Evolutionary conservation across 208 protist species (phyloP), one percentile per base, ranked within the genome.

Genomic region (Porcisia deanei): DNA sequence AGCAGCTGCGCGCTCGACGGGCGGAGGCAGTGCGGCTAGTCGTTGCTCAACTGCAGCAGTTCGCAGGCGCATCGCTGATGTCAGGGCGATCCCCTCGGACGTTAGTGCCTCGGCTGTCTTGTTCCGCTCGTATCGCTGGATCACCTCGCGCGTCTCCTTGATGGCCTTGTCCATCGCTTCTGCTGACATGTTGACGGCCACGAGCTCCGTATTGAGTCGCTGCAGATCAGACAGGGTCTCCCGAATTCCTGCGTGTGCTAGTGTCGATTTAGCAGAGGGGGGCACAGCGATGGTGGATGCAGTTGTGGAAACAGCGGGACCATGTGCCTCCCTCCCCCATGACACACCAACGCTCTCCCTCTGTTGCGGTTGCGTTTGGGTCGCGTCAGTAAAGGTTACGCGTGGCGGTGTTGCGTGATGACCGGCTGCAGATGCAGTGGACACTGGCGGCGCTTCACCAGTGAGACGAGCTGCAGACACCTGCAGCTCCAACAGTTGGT

Each of bases 151-250:
- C 22, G 92, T 93, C 45, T 90, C 89, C 39, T 82, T 73, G 61
- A 96, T 90, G 20, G 92, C 92, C 69, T 81, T 84, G 47, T 90
- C 92, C 90, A 96, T 96, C 2, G 86, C 84, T 43, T 86, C 92
- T 0, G 92, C 78, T 20, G 92, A 93, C 6, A 76, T 75, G 66
- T 86, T 91, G n/a, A 91, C 85, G 12, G 76, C 83, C 67, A 88
- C 75, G 12, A 96, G 65, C 67, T 93, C 84, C 14, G 79, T 77
- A 68, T 93, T 92, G 66, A 96, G 85, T 34, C 81, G 74, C n/a
- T 87, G 61, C 61, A 96, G 77, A 69, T 88, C 88, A 0, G 79
- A 80, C 30, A 94, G 78, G 0, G 85, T 89, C 54, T 65, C 77
- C 47, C 86, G 74, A 70, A 96, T 87, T 59, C 79, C 88, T 49